Conservation (phyloP, 257 asterid genomes). For the Nicotiana obtusifolia region DNA sequence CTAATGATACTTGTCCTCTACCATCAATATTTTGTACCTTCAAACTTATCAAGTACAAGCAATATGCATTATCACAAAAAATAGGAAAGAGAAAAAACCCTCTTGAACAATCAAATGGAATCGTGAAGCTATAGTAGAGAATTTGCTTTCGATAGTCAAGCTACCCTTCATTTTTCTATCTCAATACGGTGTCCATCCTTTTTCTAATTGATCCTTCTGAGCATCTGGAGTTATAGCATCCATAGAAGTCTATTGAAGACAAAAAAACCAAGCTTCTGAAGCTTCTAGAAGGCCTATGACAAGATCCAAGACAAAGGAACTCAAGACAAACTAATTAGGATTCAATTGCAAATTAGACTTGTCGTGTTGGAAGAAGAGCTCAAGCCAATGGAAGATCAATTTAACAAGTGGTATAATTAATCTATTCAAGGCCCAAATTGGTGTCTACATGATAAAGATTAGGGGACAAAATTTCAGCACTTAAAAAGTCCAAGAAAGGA, state of each 20-base stretch:
- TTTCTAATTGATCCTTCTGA: background rate
- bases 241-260: background rate
- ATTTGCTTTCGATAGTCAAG: background rate
- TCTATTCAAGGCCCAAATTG: no score
- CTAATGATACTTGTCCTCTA: background rate
- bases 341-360: no score
- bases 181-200: background rate
- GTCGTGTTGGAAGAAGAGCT: no score
- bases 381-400: no score
- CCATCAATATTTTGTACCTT: background rate
- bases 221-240: background rate
- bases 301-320: background rate
- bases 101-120: background rate
- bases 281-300: background rate
- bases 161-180: background rate
- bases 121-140: background rate
- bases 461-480: no score
- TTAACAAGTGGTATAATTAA: no score
- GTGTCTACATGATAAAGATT: no score
- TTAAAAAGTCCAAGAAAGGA: no score
- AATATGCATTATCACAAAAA: background rate
- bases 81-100: background rate
- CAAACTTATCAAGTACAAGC: background rate
- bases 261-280: background rate
- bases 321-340: background rate